Percentiles rank a stretch among this genome's conserved stretches.
phyloP scores from a whole-genome alignment of 192 early-diverging fungal species.

The Coemansia sp. region DNA sequence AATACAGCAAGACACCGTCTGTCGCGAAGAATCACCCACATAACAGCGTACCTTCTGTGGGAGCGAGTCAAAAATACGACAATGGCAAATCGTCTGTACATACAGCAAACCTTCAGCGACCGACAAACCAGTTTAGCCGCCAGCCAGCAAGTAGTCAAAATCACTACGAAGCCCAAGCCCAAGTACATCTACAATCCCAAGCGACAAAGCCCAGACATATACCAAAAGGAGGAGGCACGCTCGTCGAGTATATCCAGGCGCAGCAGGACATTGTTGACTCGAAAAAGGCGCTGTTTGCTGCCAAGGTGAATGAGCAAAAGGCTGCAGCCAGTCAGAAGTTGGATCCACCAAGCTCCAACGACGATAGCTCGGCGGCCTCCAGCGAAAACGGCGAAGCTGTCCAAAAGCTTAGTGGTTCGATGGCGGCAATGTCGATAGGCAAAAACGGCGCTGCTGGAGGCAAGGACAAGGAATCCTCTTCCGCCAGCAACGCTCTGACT shows the following conservation, averaged over 20 bases:
- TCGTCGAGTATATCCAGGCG: slow-evolving; percentile 1
- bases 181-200: neutral
- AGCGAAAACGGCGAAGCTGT: slow-evolving; percentile 35
- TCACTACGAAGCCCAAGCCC: neutral
- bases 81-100: too few species aligned
- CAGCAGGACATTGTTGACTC: neutral
- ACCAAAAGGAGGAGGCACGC: neutral
- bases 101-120: neutral
- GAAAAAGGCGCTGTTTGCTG: neutral
- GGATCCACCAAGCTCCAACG: slow-evolving; percentile 29
- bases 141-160: neutral
- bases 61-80: neutral
- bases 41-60: too few species aligned
- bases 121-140: neutral
- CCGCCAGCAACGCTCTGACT: slow-evolving; percentile 10
- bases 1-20: slow-evolving; percentile 1
- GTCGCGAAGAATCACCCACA: too few species aligned
- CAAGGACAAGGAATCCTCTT: too few species aligned
- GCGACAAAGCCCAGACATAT: neutral
- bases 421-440: slow-evolving; percentile 37
- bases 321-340: slow-evolving; percentile 1
- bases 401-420: slow-evolving; percentile 27
- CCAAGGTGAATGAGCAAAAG: neutral
- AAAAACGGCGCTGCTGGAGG: neutral
- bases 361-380: slow-evolving; percentile 17